Percentiles rank a stretch among this genome's conserved stretches.
Evolutionary conservation across 306 rosid genomes (phyloP).

Genomic region (Acacia melanoxylon): DNA sequence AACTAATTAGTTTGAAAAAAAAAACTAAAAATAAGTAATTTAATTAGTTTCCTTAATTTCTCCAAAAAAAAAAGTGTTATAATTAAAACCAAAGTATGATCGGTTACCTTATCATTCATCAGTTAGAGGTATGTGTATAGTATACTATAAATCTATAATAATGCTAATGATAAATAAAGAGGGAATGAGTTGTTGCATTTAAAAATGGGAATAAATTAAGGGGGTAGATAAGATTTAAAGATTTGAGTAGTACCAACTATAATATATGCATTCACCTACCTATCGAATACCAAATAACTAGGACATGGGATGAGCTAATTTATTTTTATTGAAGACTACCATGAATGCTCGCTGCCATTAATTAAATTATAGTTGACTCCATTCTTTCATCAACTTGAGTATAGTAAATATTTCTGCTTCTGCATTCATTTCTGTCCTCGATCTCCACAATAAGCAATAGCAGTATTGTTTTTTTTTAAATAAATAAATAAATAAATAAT

Average conservation of each 20-base stretch:
- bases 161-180: background rate
- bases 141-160: too few species aligned
- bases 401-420: background rate
- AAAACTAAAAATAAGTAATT: too few species aligned
- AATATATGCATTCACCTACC: constrained; percentile 6
- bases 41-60: too few species aligned
- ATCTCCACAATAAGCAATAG: background rate
- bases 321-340: background rate
- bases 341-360: background rate
- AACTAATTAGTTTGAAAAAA: too few species aligned
- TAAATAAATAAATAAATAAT: too few species aligned
- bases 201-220: background rate
- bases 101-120: background rate
- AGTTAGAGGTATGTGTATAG: background rate
- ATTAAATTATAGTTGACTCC: background rate
- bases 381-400: background rate
- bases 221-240: constrained; percentile 5
- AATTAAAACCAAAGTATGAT: background rate
- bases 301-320: background rate
- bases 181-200: background rate
- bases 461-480: too few species aligned
- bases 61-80: too few species aligned
- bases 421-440: background rate
- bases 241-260: constrained; percentile 9
- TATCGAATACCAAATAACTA: background rate